Evolutionary conservation across 1,284 basidiomycete species (phyloP).

Genomic region (Rhodofomes roseus): DNA sequence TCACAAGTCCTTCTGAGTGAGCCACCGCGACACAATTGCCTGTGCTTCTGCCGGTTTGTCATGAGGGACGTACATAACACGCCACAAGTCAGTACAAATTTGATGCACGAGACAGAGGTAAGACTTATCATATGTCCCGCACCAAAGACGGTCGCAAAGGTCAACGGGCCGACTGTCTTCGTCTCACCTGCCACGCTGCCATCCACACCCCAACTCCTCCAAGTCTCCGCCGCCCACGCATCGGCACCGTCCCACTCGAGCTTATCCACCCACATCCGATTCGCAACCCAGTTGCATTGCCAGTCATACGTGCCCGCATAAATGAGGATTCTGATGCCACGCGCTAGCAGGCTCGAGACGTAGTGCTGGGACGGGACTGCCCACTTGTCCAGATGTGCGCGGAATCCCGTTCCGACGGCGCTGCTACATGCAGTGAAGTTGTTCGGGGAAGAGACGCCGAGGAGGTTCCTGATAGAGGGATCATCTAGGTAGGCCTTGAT

Average conservation of each 20-base stretch:
- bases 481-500: constrained; percentile 56
- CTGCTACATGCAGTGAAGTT: constrained; percentile 58
- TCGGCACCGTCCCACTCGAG: constrained; percentile 67
- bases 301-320: constrained; percentile 80
- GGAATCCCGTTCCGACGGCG: constrained; percentile 46
- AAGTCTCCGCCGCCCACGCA: constrained; percentile 45
- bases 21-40: constrained; percentile 57
- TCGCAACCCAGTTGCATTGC: constrained; percentile 79
- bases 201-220: constrained; percentile 57
- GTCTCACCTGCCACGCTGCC: constrained; percentile 59
- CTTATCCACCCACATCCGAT: constrained; percentile 70
- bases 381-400: constrained; percentile 57
- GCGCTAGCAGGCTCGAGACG: constrained; percentile 68
- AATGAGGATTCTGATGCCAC: constrained; percentile 68
- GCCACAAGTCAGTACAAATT: constrained; percentile 21
- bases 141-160: constrained; percentile 60
- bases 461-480: constrained; percentile 45
- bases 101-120: constrained; percentile 9
- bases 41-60: constrained; percentile 63
- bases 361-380: constrained; percentile 58
- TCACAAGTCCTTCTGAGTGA: constrained; percentile 41
- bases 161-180: constrained; percentile 56
- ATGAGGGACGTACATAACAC: constrained; percentile 48
- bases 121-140: constrained; percentile 73
- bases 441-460: constrained; percentile 55